Base-by-base conservation (phyloP, 139 green algal species). In the Chlamydomonas sp. region DNA sequence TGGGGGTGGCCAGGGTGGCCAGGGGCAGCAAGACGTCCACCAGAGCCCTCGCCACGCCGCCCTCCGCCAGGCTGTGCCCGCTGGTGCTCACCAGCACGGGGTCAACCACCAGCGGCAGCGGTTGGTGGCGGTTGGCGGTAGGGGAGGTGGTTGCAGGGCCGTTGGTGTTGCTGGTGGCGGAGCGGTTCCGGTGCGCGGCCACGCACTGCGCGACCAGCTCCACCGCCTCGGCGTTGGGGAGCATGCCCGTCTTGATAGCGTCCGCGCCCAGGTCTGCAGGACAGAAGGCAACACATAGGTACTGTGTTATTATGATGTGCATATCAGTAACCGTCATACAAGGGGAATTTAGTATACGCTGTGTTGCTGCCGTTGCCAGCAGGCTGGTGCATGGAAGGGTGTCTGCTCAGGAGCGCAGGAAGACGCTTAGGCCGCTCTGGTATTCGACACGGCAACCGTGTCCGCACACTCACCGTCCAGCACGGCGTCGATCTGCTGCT, bases 171-270 rank as follows among this genome's bases (percentile, higher is more conserved):
- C 74, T 16, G 64, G 20, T 8, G 1, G n/a, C 63, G 63, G 61
- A 4, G 74, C 83, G 60, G 66, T 85, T 62, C 75, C 78, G 14
- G 12, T 69, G 76, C 62, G 10, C 66, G 31, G 66, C 17, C 18
- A 97, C 59, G 72, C 89, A 88, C 9, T 91, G 79, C 1, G 93
- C 94, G 4, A 98, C 93, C 16, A 85, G 77, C 63, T 90, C 66
- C 58, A 98, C 95, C 3, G 91, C 89, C 82, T 94, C 94, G 1
- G 90, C 79, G 74, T 79, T 95, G 8, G 95, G 94, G 76, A 99
- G 95, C 97, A 99, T 99, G 72, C 97, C 97, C 1, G 96, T 99
- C 92, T 99, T 99, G 63, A 99, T 89, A 0, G 88, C 95, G 84
- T 97, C 93, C 0, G 95, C 92, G 12, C 94, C 94, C 16, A 99